Percentiles rank a stretch among this genome's conserved stretches.
Conservation (phyloP, 805 yeast species). For the Candida loeiensis region DNA sequence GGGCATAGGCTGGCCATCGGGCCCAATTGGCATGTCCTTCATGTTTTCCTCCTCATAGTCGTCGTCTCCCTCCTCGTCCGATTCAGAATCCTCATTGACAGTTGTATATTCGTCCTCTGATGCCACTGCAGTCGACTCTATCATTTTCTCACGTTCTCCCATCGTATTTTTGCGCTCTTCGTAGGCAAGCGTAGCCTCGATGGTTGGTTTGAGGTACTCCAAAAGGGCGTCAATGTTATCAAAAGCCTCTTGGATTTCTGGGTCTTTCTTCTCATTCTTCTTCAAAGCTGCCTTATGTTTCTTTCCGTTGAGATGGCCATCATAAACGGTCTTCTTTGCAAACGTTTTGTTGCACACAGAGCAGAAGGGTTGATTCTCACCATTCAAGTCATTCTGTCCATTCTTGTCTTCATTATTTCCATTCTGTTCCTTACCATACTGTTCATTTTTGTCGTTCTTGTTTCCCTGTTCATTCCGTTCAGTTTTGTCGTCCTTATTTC, state of each 20-base stretch:
- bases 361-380: neutral
- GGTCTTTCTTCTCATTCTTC: neutral
- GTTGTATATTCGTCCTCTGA: constrained; percentile 41
- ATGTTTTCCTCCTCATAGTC: constrained; percentile 36
- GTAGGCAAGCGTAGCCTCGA: constrained; percentile 53
- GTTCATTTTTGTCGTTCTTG: too few species aligned
- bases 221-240: constrained; percentile 6
- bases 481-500: too few species aligned
- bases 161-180: constrained; percentile 55
- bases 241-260: constrained; percentile 6
- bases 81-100: constrained; percentile 20
- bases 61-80: constrained; percentile 30
- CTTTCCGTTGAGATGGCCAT: constrained; percentile 69
- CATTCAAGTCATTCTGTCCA: neutral
- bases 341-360: constrained; percentile 43
- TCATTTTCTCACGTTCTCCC: constrained; percentile 63
- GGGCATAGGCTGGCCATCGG: constrained; percentile 91
- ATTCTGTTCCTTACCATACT: too few species aligned
- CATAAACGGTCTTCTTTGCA: constrained; percentile 60
- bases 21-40: constrained; percentile 69
- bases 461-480: too few species aligned
- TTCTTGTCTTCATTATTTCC: too few species aligned
- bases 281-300: constrained; percentile 52
- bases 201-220: constrained; percentile 9
- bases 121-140: constrained; percentile 36